These are phyloP conservation scores for Rhodamnia argentea DNA, from an alignment of 345 rosid genomes.

Conservation along the genomic window DNA sequence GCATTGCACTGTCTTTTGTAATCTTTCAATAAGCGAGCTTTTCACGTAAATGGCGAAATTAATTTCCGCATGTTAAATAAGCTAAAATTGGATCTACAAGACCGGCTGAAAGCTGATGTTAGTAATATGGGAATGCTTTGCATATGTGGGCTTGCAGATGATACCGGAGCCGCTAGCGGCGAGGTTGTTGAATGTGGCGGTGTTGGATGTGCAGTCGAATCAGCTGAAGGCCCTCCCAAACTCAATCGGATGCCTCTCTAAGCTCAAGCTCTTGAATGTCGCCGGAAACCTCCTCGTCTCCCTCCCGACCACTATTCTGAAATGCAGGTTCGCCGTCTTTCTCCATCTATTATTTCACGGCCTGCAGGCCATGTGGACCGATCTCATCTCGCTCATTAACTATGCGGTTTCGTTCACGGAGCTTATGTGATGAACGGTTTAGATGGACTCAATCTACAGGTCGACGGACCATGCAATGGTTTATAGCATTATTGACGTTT, in stretches of 20 bases:
- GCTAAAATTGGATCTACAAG: neutral
- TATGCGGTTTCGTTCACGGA: neutral
- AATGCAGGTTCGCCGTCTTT: constrained; percentile 53
- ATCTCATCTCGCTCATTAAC: neutral
- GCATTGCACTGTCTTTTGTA: neutral
- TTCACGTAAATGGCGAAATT: too few species aligned
- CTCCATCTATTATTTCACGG: neutral
- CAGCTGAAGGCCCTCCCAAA: constrained; percentile 70
- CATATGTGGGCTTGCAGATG: constrained; percentile 19
- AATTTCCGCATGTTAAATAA: too few species aligned
- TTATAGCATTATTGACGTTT: neutral
- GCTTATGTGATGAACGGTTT: neutral
- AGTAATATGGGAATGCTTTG: neutral
- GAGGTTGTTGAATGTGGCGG: constrained; percentile 62
- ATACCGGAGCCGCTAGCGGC: constrained; percentile 85
- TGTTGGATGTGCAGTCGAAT: constrained; percentile 76
- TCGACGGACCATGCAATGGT: neutral
- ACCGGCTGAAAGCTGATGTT: neutral
- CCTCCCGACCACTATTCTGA: constrained; percentile 61
- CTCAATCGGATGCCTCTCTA: constrained; percentile 77
- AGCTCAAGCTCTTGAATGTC: constrained; percentile 69
- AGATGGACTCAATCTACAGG: neutral
- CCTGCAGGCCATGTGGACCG: neutral
- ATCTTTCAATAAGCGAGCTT: neutral
- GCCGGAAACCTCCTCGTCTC: constrained; percentile 65